Conservation (phyloP, 495 filamentous ascomycete species). For the Hyaloscypha hepaticicola region DNA sequence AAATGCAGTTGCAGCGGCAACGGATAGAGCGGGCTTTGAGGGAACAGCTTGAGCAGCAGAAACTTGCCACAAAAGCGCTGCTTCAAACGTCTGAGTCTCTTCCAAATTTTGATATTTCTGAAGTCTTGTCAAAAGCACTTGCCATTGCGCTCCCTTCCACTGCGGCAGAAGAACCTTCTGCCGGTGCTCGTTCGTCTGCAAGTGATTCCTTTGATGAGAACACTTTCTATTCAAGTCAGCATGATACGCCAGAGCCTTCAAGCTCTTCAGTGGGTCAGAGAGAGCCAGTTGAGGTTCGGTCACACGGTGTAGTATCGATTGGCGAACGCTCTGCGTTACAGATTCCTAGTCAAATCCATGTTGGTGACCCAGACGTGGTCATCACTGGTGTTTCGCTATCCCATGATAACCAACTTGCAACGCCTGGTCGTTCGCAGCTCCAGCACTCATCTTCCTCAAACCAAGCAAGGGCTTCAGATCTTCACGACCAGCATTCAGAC, state of each 20-base stretch:
- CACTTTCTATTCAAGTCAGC: slow-evolving; percentile 90
- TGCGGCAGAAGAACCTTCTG: slow-evolving; percentile 53
- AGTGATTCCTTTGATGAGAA: slow-evolving; percentile 88
- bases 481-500: slow-evolving; percentile 9
- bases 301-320: slow-evolving; percentile 34
- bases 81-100: slow-evolving; percentile 61
- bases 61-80: slow-evolving; percentile 47
- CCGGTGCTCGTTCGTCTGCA: slow-evolving; percentile 44
- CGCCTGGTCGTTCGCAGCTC: slow-evolving; percentile 10
- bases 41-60: slow-evolving; percentile 71
- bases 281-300: slow-evolving; percentile 45
- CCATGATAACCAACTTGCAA: slow-evolving; percentile 25
- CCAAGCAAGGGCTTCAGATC: slow-evolving; percentile 1
- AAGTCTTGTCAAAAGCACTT: slow-evolving; percentile 69
- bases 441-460: slow-evolving; percentile 7
- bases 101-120: slow-evolving; percentile 71
- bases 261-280: slow-evolving; percentile 41
- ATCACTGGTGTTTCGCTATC: slow-evolving; percentile 28
- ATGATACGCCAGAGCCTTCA: slow-evolving; percentile 48
- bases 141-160: slow-evolving; percentile 61
- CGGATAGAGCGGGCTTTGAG: slow-evolving; percentile 74
- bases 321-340: slow-evolving; percentile 17
- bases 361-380: slow-evolving; percentile 20
- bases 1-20: slow-evolving; percentile 76
- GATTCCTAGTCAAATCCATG: slow-evolving; percentile 13